These are phyloP conservation scores for Neoarthrinium moseri DNA, from an alignment of 2,329 filamentous ascomycete genomes.

Conservation along the genomic window DNA sequence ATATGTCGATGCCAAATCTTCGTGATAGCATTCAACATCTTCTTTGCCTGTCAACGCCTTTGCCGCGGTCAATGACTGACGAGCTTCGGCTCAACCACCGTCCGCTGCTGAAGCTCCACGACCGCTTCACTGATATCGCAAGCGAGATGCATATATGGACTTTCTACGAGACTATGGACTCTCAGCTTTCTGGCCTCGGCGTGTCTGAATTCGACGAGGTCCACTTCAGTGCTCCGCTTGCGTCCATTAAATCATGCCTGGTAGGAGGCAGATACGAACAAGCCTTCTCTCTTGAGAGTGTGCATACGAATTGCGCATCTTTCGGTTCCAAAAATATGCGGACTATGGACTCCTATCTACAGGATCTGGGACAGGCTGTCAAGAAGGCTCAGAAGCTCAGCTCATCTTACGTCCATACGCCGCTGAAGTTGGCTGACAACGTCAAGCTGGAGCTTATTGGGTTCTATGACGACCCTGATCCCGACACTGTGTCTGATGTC, in stretches of 20 bases:
- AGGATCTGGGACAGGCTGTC: conserved; percentile 34
- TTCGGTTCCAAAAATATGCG: conserved; percentile 49
- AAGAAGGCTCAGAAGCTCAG: conserved; percentile 35
- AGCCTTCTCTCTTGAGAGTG: conserved; percentile 52
- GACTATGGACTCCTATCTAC: conserved; percentile 42
- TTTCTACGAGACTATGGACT: conserved; percentile 62
- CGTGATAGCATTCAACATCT: conserved; percentile 51
- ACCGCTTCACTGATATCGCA: conserved; percentile 55
- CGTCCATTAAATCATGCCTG: conserved; percentile 55
- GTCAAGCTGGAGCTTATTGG: conserved; percentile 58
- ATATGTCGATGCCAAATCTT: conserved; percentile 58
- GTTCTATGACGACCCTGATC: conserved; percentile 56
- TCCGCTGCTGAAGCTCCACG: conserved; percentile 48
- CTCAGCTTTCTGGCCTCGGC: conserved; percentile 46
- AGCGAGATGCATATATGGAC: conserved; percentile 62
- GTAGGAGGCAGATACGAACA: conserved; percentile 50
- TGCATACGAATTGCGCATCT: conserved; percentile 54
- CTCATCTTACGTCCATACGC: conserved; percentile 35
- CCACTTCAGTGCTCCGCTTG: conserved; percentile 58
- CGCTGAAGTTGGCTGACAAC: conserved; percentile 48
- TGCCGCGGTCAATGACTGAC: conserved; percentile 49
- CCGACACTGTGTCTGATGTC: conserved; percentile 34
- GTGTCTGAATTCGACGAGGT: conserved; percentile 39
- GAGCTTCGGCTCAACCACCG: conserved; percentile 50
- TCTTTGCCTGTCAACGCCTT: conserved; percentile 47